A percentile compares a stretch with the other conserved stretches of the same genome.
phyloP scores from a whole-genome alignment of 2,329 filamentous ascomycete genomes.

The Sphaerulina vaccinii region DNA sequence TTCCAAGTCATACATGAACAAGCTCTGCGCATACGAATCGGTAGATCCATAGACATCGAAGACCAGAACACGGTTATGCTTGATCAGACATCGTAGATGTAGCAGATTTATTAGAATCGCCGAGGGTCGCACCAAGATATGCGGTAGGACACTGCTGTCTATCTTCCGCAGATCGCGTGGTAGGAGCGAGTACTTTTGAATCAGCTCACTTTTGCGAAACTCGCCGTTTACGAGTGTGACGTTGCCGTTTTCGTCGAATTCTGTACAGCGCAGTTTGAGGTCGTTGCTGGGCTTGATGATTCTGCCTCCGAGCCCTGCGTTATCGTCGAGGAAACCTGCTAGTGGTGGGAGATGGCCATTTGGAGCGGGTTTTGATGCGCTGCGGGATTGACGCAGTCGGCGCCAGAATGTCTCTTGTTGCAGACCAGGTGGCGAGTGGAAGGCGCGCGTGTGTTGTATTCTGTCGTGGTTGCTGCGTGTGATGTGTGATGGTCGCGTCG shows the following conservation, averaged over 20 bases:
- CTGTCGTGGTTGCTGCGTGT: slow-evolving; percentile 26
- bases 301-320: slow-evolving; percentile 60
- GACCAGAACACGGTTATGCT: slow-evolving; percentile 87
- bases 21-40: slow-evolving; percentile 89
- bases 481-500: slow-evolving; percentile 2
- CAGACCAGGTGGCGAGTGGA: slow-evolving; percentile 19
- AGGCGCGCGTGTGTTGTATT: slow-evolving; percentile 23
- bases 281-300: slow-evolving; percentile 79
- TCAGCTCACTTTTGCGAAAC: slow-evolving; percentile 96
- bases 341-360: slow-evolving; percentile 59
- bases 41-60: slow-evolving; percentile 96
- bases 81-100: slow-evolving; percentile 94
- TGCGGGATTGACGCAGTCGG: slow-evolving; percentile 26
- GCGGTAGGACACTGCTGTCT: slow-evolving; percentile 90
- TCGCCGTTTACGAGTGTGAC: slow-evolving; percentile 92
- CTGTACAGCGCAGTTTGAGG: slow-evolving; percentile 84
- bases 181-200: slow-evolving; percentile 91
- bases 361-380: slow-evolving; percentile 40
- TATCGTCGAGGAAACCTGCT: slow-evolving; percentile 57
- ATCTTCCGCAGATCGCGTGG: slow-evolving; percentile 97
- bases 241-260: slow-evolving; percentile 88
- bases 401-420: slow-evolving; percentile 30
- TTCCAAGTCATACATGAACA: slow-evolving; percentile 97
- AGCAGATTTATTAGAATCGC: slow-evolving; percentile 93
- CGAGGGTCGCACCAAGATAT: slow-evolving; percentile 89